Conservation (phyloP, 2,329 filamentous ascomycete species). For the Xylariaceae sp. region DNA sequence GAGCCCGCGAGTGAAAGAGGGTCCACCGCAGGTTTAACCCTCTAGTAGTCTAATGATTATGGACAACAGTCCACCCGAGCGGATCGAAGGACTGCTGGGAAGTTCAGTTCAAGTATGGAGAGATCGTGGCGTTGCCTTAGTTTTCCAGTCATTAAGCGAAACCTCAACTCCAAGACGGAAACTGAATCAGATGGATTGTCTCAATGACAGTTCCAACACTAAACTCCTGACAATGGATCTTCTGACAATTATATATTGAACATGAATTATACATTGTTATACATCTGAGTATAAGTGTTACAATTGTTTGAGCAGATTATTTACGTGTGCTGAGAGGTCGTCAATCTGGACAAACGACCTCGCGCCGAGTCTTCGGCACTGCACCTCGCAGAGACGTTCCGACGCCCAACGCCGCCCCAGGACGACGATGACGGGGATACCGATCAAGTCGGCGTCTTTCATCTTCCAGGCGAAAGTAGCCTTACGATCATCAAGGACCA, state of each 20-base stretch:
- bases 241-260: neutral
- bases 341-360: conserved; percentile 55
- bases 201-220: too few species aligned
- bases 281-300: conserved; percentile 30
- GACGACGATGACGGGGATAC: conserved; percentile 80
- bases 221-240: neutral
- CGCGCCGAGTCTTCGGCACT: conserved; percentile 65
- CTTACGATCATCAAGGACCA: conserved; percentile 69
- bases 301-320: conserved; percentile 46
- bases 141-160: too few species aligned
- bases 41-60: too few species aligned
- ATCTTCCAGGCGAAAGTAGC: conserved; percentile 78
- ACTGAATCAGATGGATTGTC: too few species aligned
- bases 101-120: too few species aligned
- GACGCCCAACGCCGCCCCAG: conserved; percentile 68
- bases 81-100: too few species aligned
- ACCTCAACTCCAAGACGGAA: too few species aligned
- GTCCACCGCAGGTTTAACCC: too few species aligned
- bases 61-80: too few species aligned
- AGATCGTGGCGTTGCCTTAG: too few species aligned
- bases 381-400: conserved; percentile 64
- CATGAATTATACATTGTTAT: neutral
- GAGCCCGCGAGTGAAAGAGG: too few species aligned
- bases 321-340: conserved; percentile 44
- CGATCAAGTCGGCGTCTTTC: conserved; percentile 82